Evolutionary conservation across 352 stramenopile genomes (phyloP).

Genomic region (Globisporangium paddicum): DNA sequence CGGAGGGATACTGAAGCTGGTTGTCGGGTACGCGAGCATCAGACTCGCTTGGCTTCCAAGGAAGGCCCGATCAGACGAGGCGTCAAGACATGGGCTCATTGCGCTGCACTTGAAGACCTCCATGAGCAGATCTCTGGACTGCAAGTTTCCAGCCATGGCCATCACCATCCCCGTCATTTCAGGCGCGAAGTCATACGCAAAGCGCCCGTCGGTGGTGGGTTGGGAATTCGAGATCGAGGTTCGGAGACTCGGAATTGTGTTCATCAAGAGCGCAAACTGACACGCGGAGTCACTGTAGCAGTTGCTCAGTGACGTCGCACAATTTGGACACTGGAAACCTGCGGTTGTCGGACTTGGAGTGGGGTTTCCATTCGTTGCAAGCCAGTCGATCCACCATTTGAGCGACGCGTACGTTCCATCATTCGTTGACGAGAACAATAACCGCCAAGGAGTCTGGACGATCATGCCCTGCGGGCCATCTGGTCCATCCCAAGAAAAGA

Average conservation of each 20-base stretch:
- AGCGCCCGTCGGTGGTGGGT: not conserved
- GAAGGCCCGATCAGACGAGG: not conserved
- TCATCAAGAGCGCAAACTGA: not conserved
- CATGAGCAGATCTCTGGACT: constrained; percentile 1
- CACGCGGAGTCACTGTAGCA: not conserved
- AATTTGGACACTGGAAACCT: not conserved
- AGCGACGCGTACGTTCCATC: not conserved
- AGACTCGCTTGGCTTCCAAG: not conserved
- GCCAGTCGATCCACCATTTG: constrained; percentile 2
- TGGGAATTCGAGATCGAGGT: not conserved
- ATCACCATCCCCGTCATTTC: not conserved
- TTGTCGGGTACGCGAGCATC: not conserved
- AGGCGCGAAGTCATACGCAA: not conserved
- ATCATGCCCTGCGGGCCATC: not conserved
- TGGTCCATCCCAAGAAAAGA: not conserved
- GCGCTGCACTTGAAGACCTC: constrained; percentile 4
- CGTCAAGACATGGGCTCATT: not conserved
- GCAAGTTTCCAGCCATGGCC: not conserved
- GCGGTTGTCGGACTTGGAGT: too few species aligned
- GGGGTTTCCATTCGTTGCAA: constrained; percentile 1
- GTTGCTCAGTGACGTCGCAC: not conserved
- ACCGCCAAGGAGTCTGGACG: not conserved
- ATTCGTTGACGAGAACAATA: not conserved
- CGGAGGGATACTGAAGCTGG: not conserved
- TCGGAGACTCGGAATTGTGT: not conserved